These are phyloP conservation scores for Cercophora samala DNA, from an alignment of 495 filamentous ascomycete genomes.

Conservation along the genomic window DNA sequence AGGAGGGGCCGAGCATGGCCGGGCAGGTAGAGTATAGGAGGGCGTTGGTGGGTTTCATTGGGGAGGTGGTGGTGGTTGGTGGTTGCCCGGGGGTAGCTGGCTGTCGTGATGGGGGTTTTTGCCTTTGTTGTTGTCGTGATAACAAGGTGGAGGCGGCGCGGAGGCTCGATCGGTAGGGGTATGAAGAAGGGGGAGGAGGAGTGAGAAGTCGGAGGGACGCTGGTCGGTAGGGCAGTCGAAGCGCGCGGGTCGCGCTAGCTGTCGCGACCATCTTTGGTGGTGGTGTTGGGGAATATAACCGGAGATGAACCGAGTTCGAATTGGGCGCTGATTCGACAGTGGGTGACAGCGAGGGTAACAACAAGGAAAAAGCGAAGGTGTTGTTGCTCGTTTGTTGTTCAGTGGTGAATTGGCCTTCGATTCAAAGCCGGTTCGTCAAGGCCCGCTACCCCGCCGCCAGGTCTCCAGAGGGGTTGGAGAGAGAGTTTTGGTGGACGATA, in stretches of 20 bases:
- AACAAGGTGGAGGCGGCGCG: constrained; percentile 4
- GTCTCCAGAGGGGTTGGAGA: constrained; percentile 1
- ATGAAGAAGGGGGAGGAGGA: background rate
- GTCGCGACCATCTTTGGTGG: constrained; percentile 16
- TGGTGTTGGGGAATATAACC: background rate
- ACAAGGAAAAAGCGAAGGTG: background rate
- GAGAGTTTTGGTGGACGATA: constrained; percentile 3
- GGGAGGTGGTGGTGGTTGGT: background rate
- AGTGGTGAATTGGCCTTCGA: background rate
- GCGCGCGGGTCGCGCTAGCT: constrained; percentile 9
- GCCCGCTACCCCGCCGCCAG: constrained; percentile 10
- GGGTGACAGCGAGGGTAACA: background rate
- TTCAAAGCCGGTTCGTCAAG: background rate
- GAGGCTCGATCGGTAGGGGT: background rate
- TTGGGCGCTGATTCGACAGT: background rate
- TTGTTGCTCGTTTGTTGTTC: background rate
- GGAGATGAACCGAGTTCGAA: background rate
- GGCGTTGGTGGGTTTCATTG: constrained; percentile 2
- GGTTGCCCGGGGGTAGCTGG: background rate
- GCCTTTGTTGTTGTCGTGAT: background rate
- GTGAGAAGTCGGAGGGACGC: background rate
- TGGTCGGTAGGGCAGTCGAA: constrained; percentile 16
- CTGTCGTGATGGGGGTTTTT: background rate
- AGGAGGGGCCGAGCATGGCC: background rate
- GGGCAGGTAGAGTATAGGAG: constrained; percentile 14